Evolutionary conservation across 2,329 filamentous ascomycete species (phyloP).

Genomic region (Dothideomycetes sp.): DNA sequence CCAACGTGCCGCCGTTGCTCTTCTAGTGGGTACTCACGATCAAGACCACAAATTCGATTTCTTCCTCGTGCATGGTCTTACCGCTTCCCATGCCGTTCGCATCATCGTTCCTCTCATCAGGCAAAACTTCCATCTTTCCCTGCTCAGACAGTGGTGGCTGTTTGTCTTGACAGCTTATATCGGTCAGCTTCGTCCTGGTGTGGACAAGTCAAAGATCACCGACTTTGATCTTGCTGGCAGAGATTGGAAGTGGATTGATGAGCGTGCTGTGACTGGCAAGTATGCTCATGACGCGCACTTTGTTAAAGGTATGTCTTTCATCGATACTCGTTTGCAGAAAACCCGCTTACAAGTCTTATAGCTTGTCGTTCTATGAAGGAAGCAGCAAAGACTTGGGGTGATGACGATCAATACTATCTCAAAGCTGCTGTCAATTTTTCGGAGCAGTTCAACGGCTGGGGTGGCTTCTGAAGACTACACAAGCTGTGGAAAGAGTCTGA

Average conservation of each 20-base stretch:
- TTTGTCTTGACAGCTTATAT: constrained; percentile 72
- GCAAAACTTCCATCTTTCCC: constrained; percentile 56
- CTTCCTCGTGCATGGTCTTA: constrained; percentile 72
- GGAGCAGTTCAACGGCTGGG: constrained; percentile 64
- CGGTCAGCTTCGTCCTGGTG: constrained; percentile 59
- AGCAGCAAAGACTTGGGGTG: constrained; percentile 64
- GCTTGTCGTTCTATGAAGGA: constrained; percentile 66
- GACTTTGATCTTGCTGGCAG: constrained; percentile 52
- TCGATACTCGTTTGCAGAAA: neutral
- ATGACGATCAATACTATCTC: constrained; percentile 56
- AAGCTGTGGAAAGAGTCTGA: no score
- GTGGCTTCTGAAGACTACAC: no score
- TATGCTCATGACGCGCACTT: constrained; percentile 70
- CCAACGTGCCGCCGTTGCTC: constrained; percentile 47
- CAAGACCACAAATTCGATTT: constrained; percentile 62
- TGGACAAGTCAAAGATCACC: constrained; percentile 57
- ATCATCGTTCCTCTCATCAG: constrained; percentile 73
- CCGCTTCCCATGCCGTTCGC: constrained; percentile 79
- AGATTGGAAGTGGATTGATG: constrained; percentile 67
- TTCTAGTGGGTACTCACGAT: constrained; percentile 50
- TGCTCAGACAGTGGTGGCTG: constrained; percentile 87
- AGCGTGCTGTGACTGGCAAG: constrained; percentile 59
- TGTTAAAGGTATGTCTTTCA: constrained; percentile 57
- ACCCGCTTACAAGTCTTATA: constrained; percentile 25
- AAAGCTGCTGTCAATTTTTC: constrained; percentile 62